A percentile compares a stretch with the other conserved stretches of the same genome.
These are phyloP conservation scores for Entomortierella beljakovae DNA, from an alignment of 192 early-diverging fungal species.

Conservation along the genomic window DNA sequence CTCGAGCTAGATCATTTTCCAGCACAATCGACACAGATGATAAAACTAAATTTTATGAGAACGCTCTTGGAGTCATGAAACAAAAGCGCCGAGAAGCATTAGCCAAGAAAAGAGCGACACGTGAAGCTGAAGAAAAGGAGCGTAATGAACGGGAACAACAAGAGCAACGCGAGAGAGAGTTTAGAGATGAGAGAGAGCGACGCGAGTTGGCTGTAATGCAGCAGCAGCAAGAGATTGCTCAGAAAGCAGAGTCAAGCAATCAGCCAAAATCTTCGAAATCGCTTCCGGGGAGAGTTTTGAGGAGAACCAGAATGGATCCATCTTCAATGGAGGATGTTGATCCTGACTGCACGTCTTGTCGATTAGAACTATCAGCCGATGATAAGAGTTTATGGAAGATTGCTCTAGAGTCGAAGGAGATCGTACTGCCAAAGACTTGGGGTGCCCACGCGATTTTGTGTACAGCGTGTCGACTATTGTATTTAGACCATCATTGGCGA, in stretches of 20 bases:
- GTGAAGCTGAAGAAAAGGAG: constrained; percentile 10
- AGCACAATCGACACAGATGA: constrained; percentile 16
- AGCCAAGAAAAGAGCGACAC: constrained; percentile 18
- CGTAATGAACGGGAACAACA: constrained; percentile 4
- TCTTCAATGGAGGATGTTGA: constrained; percentile 17
- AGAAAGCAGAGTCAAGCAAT: constrained; percentile 47
- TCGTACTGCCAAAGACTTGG: constrained; percentile 37
- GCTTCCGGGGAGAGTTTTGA: constrained; percentile 39
- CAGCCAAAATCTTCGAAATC: constrained; percentile 45
- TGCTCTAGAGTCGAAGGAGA: constrained; percentile 29
- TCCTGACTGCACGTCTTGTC: constrained; percentile 48
- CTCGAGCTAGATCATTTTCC: constrained; percentile 19
- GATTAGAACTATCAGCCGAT: constrained; percentile 30
- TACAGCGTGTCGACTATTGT: constrained; percentile 26
- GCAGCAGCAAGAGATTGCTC: constrained; percentile 24
- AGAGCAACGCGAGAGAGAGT: constrained; percentile 6
- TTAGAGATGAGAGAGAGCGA: constrained; percentile 6
- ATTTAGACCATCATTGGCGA: constrained; percentile 35
- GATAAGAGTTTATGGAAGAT: constrained; percentile 32
- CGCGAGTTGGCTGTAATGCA: constrained; percentile 1
- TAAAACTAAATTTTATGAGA: constrained; percentile 30
- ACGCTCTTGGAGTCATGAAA: constrained; percentile 17
- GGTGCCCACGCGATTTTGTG: constrained; percentile 38
- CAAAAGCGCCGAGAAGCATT: constrained; percentile 28
- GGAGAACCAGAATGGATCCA: constrained; percentile 14